phyloP scores from a whole-genome alignment of 108 stramenopile genomes.

The Fistulifera solaris region DNA sequence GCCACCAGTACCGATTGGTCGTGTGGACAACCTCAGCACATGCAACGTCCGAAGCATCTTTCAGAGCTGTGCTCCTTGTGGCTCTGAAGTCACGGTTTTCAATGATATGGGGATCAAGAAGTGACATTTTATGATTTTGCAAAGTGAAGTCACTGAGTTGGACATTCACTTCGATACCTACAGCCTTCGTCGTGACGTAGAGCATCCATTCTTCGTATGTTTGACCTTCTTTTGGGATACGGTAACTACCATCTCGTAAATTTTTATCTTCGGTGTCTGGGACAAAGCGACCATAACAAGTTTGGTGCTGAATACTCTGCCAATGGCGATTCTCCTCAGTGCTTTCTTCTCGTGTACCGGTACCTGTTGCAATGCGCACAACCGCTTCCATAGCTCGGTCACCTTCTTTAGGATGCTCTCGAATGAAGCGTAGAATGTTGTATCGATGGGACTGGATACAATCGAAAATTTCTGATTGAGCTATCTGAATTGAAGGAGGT shows the following conservation, averaged over 20 bases:
- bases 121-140: constrained; percentile 94
- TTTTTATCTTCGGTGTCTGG: constrained; percentile 94
- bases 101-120: constrained; percentile 85
- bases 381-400: constrained; percentile 94
- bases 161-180: constrained; percentile 94
- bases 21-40: constrained; percentile 98
- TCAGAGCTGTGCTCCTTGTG: constrained; percentile 42
- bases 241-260: constrained; percentile 81
- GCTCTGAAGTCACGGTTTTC: constrained; percentile 82
- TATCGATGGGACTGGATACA: constrained; percentile 87
- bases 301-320: constrained; percentile 87
- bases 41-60: constrained; percentile 70
- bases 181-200: constrained; percentile 90
- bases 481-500: constrained; percentile 87
- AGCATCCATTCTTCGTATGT: constrained; percentile 97
- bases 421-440: constrained; percentile 86
- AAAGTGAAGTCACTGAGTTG: constrained; percentile 97
- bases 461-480: constrained; percentile 94
- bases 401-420: constrained; percentile 71
- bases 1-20: constrained; percentile 90
- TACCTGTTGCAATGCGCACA: constrained; percentile 89
- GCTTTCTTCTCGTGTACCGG: constrained; percentile 73
- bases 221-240: constrained; percentile 68
- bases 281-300: constrained; percentile 93
- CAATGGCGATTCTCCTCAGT: constrained; percentile 81